A percentile compares a stretch with the other conserved stretches of the same genome.
phyloP scores from a whole-genome alignment of 805 yeast species.

The Candida corydali region DNA sequence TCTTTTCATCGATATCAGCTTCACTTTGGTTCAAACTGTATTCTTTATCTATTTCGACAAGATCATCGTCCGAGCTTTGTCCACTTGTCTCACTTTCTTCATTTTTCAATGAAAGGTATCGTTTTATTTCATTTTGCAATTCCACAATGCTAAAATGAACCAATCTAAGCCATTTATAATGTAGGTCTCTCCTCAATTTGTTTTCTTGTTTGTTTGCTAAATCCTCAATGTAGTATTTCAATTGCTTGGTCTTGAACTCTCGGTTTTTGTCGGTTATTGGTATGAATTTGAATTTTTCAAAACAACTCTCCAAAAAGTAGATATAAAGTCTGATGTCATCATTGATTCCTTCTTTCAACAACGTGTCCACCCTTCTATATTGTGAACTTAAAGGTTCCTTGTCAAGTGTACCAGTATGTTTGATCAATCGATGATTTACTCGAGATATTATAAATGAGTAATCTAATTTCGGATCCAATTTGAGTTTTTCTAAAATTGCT shows the following conservation, averaged over 20 bases:
- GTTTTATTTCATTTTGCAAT: background rate
- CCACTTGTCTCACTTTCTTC: background rate
- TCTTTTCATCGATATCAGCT: background rate
- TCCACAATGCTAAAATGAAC: background rate
- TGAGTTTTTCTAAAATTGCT: background rate
- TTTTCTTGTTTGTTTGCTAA: background rate
- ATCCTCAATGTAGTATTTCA: background rate
- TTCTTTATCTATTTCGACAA: background rate
- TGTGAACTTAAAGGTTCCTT: background rate
- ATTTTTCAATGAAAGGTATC: background rate
- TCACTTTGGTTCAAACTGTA: background rate
- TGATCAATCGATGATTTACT: background rate
- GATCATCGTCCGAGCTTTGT: background rate
- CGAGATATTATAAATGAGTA: background rate
- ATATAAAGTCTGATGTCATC: background rate
- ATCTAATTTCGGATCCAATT: background rate
- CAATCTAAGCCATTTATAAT: background rate
- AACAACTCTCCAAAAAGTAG: background rate
- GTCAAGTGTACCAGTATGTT: background rate
- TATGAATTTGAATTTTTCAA: background rate
- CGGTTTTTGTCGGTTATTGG: background rate
- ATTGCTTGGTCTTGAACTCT: background rate
- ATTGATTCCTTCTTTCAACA: background rate
- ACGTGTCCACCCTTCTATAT: background rate
- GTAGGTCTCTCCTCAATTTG: background rate